A percentile compares a stretch with the other conserved stretches of the same genome.
Conservation (phyloP, 352 stramenopile genomes). For the Aphanomyces euteiches region DNA sequence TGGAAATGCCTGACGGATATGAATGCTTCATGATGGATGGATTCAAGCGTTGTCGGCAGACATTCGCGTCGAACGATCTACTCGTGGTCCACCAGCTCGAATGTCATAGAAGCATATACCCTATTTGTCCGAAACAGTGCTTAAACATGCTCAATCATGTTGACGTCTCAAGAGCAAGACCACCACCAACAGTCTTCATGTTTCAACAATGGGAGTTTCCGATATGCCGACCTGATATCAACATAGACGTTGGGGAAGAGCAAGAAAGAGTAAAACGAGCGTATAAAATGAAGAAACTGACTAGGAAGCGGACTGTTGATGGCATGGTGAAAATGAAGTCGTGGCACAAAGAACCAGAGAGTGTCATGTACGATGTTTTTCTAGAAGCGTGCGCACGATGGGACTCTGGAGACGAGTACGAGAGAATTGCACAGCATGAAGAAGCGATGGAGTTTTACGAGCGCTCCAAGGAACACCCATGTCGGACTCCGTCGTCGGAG, state of each 20-base stretch:
- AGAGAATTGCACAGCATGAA: conserved; percentile 17
- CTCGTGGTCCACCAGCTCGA: conserved; percentile 20
- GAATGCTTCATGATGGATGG: neutral
- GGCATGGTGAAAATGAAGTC: conserved; percentile 2
- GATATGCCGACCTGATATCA: neutral
- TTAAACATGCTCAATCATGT: conserved; percentile 11
- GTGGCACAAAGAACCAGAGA: neutral
- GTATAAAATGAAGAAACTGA: neutral
- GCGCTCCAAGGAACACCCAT: conserved; percentile 7
- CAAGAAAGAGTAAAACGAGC: neutral
- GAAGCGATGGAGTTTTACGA: conserved; percentile 22
- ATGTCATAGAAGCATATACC: conserved; percentile 3
- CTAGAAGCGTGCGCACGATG: conserved; percentile 21
- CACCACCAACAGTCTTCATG: conserved; percentile 24
- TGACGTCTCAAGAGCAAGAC: neutral
- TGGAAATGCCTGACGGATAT: neutral
- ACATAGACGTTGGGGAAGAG: conserved; percentile 13
- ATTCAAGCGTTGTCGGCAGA: neutral
- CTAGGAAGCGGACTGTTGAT: neutral
- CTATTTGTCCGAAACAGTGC: conserved; percentile 7
- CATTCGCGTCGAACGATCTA: conserved; percentile 3
- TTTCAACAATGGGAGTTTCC: conserved; percentile 20
- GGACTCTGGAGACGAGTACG: conserved; percentile 9
- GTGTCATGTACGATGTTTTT: conserved; percentile 24
- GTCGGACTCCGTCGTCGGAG: neutral